phyloP scores from a whole-genome alignment of 768 basidiomycete genomes.

The Pulveroboletus sp. region DNA sequence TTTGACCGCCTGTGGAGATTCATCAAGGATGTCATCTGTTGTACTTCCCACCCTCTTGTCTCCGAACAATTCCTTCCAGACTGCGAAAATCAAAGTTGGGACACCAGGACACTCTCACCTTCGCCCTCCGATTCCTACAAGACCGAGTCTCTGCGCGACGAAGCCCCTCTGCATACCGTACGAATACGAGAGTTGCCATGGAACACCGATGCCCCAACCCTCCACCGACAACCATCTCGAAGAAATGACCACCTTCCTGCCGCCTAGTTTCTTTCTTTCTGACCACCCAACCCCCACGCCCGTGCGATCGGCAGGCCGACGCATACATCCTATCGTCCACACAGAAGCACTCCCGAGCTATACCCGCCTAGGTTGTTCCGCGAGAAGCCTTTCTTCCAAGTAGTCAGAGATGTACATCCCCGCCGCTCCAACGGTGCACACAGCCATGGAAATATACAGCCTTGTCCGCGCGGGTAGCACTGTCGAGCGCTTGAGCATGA shows the following conservation, averaged over 20 bases:
- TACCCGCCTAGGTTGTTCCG: background rate
- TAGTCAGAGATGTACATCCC: constrained; percentile 50
- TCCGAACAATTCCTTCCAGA: constrained; percentile 61
- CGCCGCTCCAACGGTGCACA: constrained; percentile 43
- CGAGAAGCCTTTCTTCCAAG: constrained; percentile 42
- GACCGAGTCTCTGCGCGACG: background rate
- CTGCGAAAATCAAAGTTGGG: constrained; percentile 60
- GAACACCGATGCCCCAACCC: constrained; percentile 15
- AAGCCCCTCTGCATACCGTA: background rate
- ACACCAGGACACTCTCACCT: constrained; percentile 24
- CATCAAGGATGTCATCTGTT: constrained; percentile 46
- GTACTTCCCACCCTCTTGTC: constrained; percentile 32
- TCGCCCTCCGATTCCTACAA: constrained; percentile 3
- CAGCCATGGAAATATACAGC: constrained; percentile 45
- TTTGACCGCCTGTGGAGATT: constrained; percentile 72
- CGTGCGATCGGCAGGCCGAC: constrained; percentile 14
- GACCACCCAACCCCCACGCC: background rate
- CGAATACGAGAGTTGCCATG: constrained; percentile 25
- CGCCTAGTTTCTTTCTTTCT: background rate
- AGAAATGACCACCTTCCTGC: constrained; percentile 10
- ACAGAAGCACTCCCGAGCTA: background rate
- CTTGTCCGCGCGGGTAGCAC: constrained; percentile 54
- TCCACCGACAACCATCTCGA: constrained; percentile 21
- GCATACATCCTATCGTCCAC: constrained; percentile 3
- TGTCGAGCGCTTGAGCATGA: constrained; percentile 24